Evolutionary conservation across 306 rosid genomes (phyloP).

Genomic region (Bauhinia variegata): DNA sequence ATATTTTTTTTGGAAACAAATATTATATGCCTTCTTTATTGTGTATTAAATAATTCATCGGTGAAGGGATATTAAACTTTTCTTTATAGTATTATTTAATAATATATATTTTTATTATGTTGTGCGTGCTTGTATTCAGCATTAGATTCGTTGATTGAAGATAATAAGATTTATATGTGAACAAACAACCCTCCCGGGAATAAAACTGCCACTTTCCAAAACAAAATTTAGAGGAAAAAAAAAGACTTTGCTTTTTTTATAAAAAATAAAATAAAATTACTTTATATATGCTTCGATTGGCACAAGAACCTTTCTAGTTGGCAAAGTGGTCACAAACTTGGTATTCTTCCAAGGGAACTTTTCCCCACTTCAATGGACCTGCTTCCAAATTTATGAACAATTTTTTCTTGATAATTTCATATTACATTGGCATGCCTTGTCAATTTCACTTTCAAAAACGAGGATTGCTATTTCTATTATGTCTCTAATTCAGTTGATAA

Average conservation of each 20-base stretch:
- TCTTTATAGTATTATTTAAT: neutral
- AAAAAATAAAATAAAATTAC: no score
- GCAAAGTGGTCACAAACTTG: conserved; percentile 27
- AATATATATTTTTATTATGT: neutral
- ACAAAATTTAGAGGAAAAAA: no score
- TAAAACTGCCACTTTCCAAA: no score
- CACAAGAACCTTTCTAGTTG: conserved; percentile 16
- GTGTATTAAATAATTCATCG: no score
- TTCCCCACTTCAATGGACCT: neutral
- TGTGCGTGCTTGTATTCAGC: no score
- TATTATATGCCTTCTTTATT: neutral
- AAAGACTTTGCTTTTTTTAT: no score
- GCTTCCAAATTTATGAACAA: conserved; percentile 9
- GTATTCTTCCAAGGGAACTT: neutral
- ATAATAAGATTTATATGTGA: neutral
- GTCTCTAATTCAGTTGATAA: no score
- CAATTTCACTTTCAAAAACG: conserved; percentile 23
- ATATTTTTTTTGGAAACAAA: conserved; percentile 15
- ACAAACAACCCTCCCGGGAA: no score
- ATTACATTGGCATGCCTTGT: conserved; percentile 9
- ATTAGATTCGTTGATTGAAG: neutral
- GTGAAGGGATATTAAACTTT: neutral
- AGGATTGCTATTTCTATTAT: no score
- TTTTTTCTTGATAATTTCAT: neutral
- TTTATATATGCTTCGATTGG: conserved; percentile 4